These are phyloP conservation scores for Phalaenopsis hybrid DNA, from an alignment of 116 monocot species.

Conservation along the genomic window DNA sequence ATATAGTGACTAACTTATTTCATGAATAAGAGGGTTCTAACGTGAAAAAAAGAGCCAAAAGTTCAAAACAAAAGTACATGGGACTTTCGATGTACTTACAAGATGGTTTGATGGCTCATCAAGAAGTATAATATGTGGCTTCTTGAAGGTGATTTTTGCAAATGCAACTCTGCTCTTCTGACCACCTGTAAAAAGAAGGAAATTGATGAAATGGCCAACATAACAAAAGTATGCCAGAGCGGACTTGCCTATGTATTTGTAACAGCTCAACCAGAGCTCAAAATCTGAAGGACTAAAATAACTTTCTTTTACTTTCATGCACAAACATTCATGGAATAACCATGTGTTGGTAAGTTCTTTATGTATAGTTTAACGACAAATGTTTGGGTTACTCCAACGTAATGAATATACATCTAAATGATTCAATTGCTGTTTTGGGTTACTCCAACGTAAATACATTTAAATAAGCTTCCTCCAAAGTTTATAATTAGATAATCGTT, in stretches of 20 bases:
- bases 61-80: background rate
- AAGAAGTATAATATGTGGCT: conserved; percentile 94
- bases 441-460: too few relatives aligned
- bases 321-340: too few relatives aligned
- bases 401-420: too few relatives aligned
- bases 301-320: too few relatives aligned
- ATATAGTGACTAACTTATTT: background rate
- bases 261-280: background rate
- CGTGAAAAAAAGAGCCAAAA: background rate
- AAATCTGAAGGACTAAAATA: background rate
- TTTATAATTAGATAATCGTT: too few relatives aligned
- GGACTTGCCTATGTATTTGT: background rate
- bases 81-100: conserved; percentile 38
- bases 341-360: too few relatives aligned
- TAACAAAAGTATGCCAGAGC: background rate
- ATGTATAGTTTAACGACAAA: too few relatives aligned
- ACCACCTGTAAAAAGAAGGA: conserved; percentile 57
- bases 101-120: conserved; percentile 99
- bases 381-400: too few relatives aligned
- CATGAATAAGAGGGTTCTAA: background rate
- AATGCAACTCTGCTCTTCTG: conserved; percentile 99
- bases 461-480: too few relatives aligned
- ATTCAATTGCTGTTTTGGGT: too few relatives aligned
- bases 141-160: conserved; percentile 97
- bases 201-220: background rate